These are phyloP conservation scores for Peronospora destructor DNA, from an alignment of 352 stramenopile genomes.

Conservation along the genomic window DNA sequence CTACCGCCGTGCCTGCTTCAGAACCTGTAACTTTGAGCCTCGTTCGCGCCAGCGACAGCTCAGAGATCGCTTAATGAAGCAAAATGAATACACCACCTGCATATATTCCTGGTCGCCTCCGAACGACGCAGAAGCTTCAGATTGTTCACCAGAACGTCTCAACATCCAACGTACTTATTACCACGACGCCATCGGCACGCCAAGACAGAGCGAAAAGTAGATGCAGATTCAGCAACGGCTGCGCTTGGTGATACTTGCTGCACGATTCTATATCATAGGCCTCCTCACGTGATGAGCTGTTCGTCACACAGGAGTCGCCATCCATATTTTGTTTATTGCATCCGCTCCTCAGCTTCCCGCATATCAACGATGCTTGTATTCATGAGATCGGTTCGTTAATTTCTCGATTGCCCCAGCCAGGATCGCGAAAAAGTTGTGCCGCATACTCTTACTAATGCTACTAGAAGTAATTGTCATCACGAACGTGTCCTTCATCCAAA, in stretches of 20 bases:
- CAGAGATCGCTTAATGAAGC: slow-evolving; percentile 8
- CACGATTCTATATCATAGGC: too few relatives aligned
- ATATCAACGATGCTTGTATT: too few relatives aligned
- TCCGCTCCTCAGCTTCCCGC: too few relatives aligned
- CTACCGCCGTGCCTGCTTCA: slow-evolving; percentile 6
- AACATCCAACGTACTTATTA: background rate
- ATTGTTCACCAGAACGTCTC: slow-evolving; percentile 7
- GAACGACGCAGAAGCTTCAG: slow-evolving; percentile 14
- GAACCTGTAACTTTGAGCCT: slow-evolving; percentile 3
- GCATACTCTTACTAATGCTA: background rate
- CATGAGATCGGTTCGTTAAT: too few relatives aligned
- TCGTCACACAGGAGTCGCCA: too few relatives aligned
- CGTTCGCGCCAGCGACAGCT: background rate
- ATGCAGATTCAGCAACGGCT: slow-evolving; percentile 13
- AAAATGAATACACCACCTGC: slow-evolving; percentile 7
- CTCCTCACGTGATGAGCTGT: too few relatives aligned
- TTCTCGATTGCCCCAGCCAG: too few relatives aligned
- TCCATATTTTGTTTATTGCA: too few relatives aligned
- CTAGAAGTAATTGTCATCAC: background rate
- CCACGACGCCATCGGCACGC: slow-evolving; percentile 1
- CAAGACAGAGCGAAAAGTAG: slow-evolving; percentile 22
- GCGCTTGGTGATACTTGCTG: too few relatives aligned
- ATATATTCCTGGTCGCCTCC: slow-evolving; percentile 22
- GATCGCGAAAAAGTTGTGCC: background rate
- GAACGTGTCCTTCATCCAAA: background rate